A percentile compares a stretch with the other conserved stretches of the same genome.
These are phyloP conservation scores for Phytophthora boehmeriae DNA, from an alignment of 352 stramenopile species.

Conservation along the genomic window DNA sequence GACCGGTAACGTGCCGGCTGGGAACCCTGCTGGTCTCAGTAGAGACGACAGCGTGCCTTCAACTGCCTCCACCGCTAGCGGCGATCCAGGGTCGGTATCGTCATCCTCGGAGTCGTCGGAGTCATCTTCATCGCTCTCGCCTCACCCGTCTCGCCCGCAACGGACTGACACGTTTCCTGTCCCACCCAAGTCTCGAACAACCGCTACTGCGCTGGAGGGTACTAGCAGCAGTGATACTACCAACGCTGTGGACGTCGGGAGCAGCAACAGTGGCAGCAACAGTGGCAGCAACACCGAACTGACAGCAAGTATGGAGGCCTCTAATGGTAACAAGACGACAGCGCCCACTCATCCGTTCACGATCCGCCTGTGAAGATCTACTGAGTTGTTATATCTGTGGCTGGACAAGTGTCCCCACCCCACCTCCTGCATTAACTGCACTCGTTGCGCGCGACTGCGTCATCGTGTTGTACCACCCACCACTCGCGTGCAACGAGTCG, in stretches of 20 bases:
- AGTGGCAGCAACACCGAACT: neutral
- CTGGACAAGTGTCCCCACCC: constrained; percentile 16
- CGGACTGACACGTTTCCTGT: constrained; percentile 11
- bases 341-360: constrained; percentile 17
- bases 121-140: constrained; percentile 31
- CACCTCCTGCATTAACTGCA: no score
- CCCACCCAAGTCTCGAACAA: constrained; percentile 6
- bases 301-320: constrained; percentile 17
- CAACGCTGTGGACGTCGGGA: neutral
- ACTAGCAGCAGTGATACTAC: constrained; percentile 3
- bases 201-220: neutral
- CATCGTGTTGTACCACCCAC: constrained; percentile 10
- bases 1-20: constrained; percentile 5
- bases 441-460: constrained; percentile 21
- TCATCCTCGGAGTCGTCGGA: no score
- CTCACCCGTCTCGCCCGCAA: constrained; percentile 21
- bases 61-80: constrained; percentile 20
- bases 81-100: constrained; percentile 23
- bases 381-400: constrained; percentile 21
- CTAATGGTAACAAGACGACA: constrained; percentile 15
- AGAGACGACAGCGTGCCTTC: constrained; percentile 17
- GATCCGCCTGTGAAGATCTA: constrained; percentile 31
- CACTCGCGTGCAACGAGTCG: constrained; percentile 21
- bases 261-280: neutral
- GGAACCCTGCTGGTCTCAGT: constrained; percentile 3